Conservation (phyloP, 169 alveolate genomes). For the Cryptosporidium meleagridis region DNA sequence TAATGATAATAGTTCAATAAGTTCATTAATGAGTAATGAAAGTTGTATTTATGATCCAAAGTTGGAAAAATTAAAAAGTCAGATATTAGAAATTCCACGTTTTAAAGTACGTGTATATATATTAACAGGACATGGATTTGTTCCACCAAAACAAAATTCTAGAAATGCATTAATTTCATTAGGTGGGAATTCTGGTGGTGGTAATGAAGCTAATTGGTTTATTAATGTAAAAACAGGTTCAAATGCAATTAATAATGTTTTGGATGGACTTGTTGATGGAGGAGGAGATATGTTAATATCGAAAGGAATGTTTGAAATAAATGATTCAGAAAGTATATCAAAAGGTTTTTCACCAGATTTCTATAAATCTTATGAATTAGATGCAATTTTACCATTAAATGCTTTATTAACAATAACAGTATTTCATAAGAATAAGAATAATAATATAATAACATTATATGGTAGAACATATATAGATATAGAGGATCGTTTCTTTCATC, state of each 20-base stretch:
- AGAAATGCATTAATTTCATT: slow-evolving; percentile 65
- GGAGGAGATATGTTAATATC: neutral
- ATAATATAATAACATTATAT: slow-evolving; percentile 34
- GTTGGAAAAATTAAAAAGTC: slow-evolving; percentile 46
- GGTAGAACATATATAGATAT: slow-evolving; percentile 73
- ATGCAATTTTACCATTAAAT: slow-evolving; percentile 69
- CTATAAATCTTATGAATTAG: slow-evolving; percentile 60
- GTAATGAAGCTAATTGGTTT: slow-evolving; percentile 69
- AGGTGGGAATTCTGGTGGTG: slow-evolving; percentile 2
- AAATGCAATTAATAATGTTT: neutral
- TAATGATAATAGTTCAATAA: neutral
- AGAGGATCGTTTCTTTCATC: slow-evolving; percentile 74
- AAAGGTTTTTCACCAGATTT: slow-evolving; percentile 72
- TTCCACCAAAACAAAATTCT: slow-evolving; percentile 38
- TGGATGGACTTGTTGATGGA: neutral
- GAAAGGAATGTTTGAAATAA: slow-evolving; percentile 71
- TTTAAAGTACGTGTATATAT: slow-evolving; percentile 63
- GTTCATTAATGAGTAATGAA: neutral
- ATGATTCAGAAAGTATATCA: slow-evolving; percentile 65
- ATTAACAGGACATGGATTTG: slow-evolving; percentile 75
- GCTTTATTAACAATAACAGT: slow-evolving; percentile 65
- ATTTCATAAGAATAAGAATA: slow-evolving; percentile 43
- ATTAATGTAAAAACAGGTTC: slow-evolving; percentile 59
- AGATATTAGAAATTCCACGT: slow-evolving; percentile 56
- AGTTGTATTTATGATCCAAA: slow-evolving; percentile 29